Evolutionary conservation across 805 yeast species (phyloP).

Genomic region (Myxozyma monticola): DNA sequence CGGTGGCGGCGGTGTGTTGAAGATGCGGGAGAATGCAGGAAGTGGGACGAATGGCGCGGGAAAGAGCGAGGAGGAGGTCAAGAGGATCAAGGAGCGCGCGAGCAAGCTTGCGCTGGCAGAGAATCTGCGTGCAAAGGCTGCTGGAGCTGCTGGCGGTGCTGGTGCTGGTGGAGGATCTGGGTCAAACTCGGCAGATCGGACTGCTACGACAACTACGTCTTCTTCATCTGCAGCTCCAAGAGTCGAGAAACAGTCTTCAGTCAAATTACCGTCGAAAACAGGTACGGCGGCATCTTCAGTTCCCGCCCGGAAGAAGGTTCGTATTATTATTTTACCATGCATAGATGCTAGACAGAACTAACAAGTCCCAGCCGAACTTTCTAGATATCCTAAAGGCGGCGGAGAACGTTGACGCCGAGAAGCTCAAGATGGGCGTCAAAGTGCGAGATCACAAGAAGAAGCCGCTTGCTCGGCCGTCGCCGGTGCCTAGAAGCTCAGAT

Average conservation of each 20-base stretch:
- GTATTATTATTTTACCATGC: too few relatives aligned
- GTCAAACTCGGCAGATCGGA: constrained; percentile 2
- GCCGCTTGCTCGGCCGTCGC: constrained; percentile 1
- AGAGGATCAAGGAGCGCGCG: neutral
- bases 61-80: too few relatives aligned
- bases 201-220: constrained; percentile 6
- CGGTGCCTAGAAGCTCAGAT: neutral
- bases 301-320: constrained; percentile 3
- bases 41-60: too few relatives aligned
- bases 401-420: constrained; percentile 53
- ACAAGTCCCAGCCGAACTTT: constrained; percentile 56
- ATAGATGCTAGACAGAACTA: neutral
- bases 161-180: neutral
- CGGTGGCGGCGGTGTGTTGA: constrained; percentile 3
- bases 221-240: neutral
- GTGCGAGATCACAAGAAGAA: constrained; percentile 33
- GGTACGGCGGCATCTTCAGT: constrained; percentile 9
- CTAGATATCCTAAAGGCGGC: constrained; percentile 72
- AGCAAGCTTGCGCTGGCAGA: neutral
- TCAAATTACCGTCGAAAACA: neutral
- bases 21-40: too few relatives aligned
- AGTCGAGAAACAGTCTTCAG: neutral
- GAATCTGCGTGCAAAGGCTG: neutral
- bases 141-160: constrained; percentile 8
- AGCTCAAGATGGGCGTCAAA: constrained; percentile 47